Conservation (phyloP, 2,329 filamentous ascomycete species). For the Stachybotrys echinatus region DNA sequence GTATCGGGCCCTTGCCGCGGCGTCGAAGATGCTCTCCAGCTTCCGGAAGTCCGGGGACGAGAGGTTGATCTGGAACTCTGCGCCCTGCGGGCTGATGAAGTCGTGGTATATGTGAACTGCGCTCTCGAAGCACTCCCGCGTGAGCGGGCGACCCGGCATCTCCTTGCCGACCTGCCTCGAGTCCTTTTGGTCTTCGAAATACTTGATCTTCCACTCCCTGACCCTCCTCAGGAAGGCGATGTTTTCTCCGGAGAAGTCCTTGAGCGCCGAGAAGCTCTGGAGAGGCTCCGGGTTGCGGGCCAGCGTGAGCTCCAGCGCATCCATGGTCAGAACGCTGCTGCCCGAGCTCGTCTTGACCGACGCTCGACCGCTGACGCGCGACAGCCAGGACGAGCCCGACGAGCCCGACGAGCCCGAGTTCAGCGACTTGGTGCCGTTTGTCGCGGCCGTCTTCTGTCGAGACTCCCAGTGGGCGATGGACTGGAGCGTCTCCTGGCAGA, state of each 20-base stretch:
- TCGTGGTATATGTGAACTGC: constrained; percentile 57
- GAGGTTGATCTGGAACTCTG: constrained; percentile 62
- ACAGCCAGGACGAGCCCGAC: not conserved
- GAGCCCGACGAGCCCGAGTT: constrained; percentile 2
- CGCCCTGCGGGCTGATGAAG: constrained; percentile 53
- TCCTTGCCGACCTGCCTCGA: constrained; percentile 5
- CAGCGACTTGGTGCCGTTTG: constrained; percentile 10
- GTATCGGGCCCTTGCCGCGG: constrained; percentile 36
- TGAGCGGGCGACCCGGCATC: constrained; percentile 19
- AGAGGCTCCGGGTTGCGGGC: constrained; percentile 53
- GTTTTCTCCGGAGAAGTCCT: constrained; percentile 68
- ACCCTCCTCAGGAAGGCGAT: constrained; percentile 61
- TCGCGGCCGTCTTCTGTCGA: constrained; percentile 21
- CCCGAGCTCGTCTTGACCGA: constrained; percentile 9
- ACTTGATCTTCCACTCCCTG: constrained; percentile 45
- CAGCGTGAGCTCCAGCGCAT: constrained; percentile 57
- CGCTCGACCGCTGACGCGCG: constrained; percentile 2
- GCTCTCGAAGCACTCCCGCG: constrained; percentile 46
- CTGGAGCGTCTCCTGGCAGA: constrained; percentile 37
- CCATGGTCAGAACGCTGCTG: constrained; percentile 51
- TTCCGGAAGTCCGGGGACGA: constrained; percentile 45
- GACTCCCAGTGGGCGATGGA: constrained; percentile 38
- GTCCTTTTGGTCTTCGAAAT: constrained; percentile 5
- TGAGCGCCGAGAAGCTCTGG: constrained; percentile 57
- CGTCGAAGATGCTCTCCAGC: constrained; percentile 52